Conservation (phyloP, 2,329 filamentous ascomycete species). For the Aureobasidium musti region DNA sequence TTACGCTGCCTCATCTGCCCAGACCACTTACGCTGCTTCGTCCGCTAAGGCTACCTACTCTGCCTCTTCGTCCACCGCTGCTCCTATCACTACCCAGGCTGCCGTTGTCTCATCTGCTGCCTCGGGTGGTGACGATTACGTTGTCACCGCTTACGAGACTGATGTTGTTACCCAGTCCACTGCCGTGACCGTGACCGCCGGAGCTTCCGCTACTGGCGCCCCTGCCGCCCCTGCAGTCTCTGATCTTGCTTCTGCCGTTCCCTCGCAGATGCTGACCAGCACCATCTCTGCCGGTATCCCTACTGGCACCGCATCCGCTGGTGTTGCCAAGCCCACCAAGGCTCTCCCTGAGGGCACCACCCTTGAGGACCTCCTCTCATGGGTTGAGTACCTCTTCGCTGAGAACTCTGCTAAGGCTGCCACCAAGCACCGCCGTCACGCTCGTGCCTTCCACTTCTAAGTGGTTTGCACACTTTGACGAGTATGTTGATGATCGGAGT, state of each 20-base stretch:
- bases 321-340: slow-evolving; percentile 33
- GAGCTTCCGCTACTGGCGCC: slow-evolving; percentile 31
- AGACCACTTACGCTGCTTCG: slow-evolving; percentile 33
- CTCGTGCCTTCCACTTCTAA: slow-evolving; percentile 30
- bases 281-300: slow-evolving; percentile 31
- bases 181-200: slow-evolving; percentile 34
- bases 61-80: slow-evolving; percentile 34
- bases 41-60: slow-evolving; percentile 35
- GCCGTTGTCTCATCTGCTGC: slow-evolving; percentile 13
- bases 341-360: slow-evolving; percentile 37
- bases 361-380: slow-evolving; percentile 36
- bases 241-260: background rate
- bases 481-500: slow-evolving; percentile 14
- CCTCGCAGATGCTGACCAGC: slow-evolving; percentile 25
- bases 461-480: background rate
- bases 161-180: slow-evolving; percentile 17
- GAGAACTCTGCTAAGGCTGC: slow-evolving; percentile 22
- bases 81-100: slow-evolving; percentile 22
- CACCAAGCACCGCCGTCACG: slow-evolving; percentile 19
- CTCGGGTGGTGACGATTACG: background rate
- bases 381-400: slow-evolving; percentile 37
- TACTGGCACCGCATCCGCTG: slow-evolving; percentile 27
- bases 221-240: slow-evolving; percentile 6
- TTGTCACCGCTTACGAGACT: slow-evolving; percentile 18
- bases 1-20: slow-evolving; percentile 31